These are phyloP conservation scores for Xylariaceae sp. DNA, from an alignment of 2,329 filamentous ascomycete genomes.

Conservation along the genomic window DNA sequence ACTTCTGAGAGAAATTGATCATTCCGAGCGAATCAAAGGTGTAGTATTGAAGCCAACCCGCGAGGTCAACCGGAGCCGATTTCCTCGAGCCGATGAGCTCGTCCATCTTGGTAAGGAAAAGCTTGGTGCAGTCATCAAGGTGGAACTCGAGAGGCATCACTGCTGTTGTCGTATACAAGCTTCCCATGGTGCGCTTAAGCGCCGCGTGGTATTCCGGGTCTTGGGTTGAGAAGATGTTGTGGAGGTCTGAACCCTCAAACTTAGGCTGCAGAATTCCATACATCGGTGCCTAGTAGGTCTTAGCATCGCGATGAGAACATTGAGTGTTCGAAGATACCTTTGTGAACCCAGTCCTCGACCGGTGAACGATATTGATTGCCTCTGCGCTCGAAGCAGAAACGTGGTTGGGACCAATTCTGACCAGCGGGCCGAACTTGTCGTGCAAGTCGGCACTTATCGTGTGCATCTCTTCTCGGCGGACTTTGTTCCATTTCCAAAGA, in stretches of 20 bases:
- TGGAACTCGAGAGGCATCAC: slow-evolving; percentile 12
- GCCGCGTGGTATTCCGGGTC: slow-evolving; percentile 14
- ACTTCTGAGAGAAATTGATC: slow-evolving; percentile 13
- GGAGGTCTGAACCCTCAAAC: slow-evolving; percentile 11
- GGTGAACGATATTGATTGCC: slow-evolving; percentile 11
- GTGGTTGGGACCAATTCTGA: slow-evolving; percentile 18
- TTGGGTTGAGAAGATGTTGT: slow-evolving; percentile 18
- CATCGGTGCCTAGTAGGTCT: slow-evolving; percentile 7
- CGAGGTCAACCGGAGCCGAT: slow-evolving; percentile 1
- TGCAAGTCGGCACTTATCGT: slow-evolving; percentile 10
- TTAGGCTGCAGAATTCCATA: slow-evolving; percentile 14
- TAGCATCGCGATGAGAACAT: neutral
- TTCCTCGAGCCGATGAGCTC: slow-evolving; percentile 3
- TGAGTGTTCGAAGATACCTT: neutral
- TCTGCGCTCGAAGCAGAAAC: slow-evolving; percentile 15
- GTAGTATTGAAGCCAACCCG: slow-evolving; percentile 18
- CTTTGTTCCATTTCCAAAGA: slow-evolving; percentile 15
- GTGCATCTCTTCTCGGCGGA: slow-evolving; percentile 9
- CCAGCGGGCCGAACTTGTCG: slow-evolving; percentile 15
- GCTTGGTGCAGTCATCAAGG: slow-evolving; percentile 11
- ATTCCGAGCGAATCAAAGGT: slow-evolving; percentile 12
- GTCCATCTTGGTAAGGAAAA: slow-evolving; percentile 14
- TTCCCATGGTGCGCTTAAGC: slow-evolving; percentile 16
- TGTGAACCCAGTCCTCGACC: slow-evolving; percentile 7
- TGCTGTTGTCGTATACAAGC: slow-evolving; percentile 13